phyloP scores from a whole-genome alignment of 2,329 filamentous ascomycete species.

The Xylariaceae sp. region DNA sequence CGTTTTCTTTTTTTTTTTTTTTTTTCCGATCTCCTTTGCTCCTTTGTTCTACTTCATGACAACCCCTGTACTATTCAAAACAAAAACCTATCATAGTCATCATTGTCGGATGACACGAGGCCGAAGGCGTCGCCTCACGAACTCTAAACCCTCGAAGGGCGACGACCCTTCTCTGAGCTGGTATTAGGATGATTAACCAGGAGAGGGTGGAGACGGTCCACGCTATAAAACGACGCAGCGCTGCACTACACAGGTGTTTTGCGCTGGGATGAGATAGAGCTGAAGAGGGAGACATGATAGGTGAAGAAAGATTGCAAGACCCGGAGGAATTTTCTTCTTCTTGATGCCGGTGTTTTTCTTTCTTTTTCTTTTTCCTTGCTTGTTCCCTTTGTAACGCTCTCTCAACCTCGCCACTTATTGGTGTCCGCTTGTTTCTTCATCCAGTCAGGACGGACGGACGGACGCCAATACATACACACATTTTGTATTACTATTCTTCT shows the following conservation, averaged over 20 bases:
- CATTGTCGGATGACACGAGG: no score
- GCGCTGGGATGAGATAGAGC: conserved; percentile 1
- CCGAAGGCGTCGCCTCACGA: no score
- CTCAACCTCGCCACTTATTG: no score
- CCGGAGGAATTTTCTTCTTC: conserved; percentile 11
- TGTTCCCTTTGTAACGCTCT: neutral
- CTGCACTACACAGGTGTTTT: neutral
- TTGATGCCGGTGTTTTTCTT: no score
- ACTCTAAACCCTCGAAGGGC: no score
- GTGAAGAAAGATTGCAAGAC: conserved; percentile 14
- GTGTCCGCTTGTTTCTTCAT: no score
- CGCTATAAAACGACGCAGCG: neutral
- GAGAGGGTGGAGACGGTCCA: neutral
- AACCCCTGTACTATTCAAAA: conserved; percentile 25
- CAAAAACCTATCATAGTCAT: no score
- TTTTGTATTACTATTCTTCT: conserved; percentile 26
- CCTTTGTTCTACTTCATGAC: no score
- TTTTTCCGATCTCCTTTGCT: no score
- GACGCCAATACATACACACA: conserved; percentile 11
- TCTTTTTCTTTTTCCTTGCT: neutral
- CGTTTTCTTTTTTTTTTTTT: neutral
- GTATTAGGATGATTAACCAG: no score
- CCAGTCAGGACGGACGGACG: no score
- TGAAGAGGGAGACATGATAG: neutral
- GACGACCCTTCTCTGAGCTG: no score